These are phyloP conservation scores for Novymonas esmeraldas DNA, from an alignment of 208 protist genomes.

Conservation along the genomic window DNA sequence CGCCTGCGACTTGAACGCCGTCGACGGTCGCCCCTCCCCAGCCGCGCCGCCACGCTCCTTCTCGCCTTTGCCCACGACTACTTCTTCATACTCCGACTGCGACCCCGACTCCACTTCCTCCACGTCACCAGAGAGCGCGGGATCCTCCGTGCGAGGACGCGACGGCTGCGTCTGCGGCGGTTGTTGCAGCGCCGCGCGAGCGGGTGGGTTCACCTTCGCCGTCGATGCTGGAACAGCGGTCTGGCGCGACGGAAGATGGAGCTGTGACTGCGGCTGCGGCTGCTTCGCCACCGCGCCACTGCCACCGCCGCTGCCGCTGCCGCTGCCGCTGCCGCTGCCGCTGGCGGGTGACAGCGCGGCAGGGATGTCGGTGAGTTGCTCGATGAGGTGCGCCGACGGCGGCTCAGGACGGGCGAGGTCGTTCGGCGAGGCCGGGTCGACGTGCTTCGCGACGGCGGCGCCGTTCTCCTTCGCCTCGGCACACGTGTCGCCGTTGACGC, in stretches of 20 bases:
- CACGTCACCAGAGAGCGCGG: background rate
- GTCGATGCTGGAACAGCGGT: too few species aligned
- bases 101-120: background rate
- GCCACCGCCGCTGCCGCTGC: background rate
- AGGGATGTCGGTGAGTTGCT: conserved; percentile 37
- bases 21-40: background rate
- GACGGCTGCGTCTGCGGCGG: background rate
- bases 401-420: conserved; percentile 9
- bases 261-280: too few species aligned
- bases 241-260: too few species aligned
- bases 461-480: background rate
- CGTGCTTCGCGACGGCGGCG: conserved; percentile 6
- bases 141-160: background rate
- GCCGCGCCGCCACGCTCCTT: background rate
- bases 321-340: background rate
- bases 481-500: conserved; percentile 16
- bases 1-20: background rate
- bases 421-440: conserved; percentile 9
- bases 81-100: background rate
- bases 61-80: background rate
- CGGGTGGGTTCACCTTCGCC: too few species aligned
- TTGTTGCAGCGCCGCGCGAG: background rate
- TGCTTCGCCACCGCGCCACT: background rate
- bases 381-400: conserved; percentile 22
- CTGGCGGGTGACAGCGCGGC: conserved; percentile 19